Percentiles rank a stretch among this genome's conserved stretches.
Evolutionary conservation across 2,329 filamentous ascomycete genomes (phyloP).

Genomic region (Claviceps monticola): DNA sequence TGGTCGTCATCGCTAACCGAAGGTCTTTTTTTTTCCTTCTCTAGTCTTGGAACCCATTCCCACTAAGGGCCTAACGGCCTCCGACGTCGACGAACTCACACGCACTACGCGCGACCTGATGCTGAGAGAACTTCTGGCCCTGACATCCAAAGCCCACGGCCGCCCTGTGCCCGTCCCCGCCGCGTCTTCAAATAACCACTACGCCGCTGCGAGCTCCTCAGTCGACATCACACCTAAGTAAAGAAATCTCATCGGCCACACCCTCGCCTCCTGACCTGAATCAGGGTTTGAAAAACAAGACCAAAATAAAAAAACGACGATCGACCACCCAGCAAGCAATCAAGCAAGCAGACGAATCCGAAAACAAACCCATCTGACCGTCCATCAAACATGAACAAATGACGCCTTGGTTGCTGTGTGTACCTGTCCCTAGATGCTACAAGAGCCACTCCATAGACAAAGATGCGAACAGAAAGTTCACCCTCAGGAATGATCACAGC

Average conservation of each 20-base stretch:
- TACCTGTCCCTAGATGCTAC: neutral
- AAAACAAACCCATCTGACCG: neutral
- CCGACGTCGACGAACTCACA: conserved; percentile 65
- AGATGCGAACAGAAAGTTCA: neutral
- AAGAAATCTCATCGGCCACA: neutral
- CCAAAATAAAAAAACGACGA: neutral
- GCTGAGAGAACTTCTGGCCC: conserved; percentile 48
- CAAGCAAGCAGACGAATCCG: too few relatives aligned
- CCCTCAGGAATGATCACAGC: too few relatives aligned
- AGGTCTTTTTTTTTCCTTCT: neutral
- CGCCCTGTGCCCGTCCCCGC: conserved; percentile 19
- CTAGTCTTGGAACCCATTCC: conserved; percentile 68
- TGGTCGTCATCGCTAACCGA: neutral
- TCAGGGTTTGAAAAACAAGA: neutral
- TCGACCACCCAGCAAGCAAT: too few relatives aligned
- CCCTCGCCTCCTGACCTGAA: too few relatives aligned
- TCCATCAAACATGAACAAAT: neutral
- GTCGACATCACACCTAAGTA: conserved; percentile 12
- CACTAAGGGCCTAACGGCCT: conserved; percentile 56
- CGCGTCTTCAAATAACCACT: conserved; percentile 5
- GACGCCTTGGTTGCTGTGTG: neutral
- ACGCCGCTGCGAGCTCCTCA: conserved; percentile 17
- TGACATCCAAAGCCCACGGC: conserved; percentile 39
- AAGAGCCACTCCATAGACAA: neutral
- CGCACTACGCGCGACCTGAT: conserved; percentile 58